Evolutionary conservation across 257 asterid genomes (phyloP).

Genomic region (Cruciata laevipes): DNA sequence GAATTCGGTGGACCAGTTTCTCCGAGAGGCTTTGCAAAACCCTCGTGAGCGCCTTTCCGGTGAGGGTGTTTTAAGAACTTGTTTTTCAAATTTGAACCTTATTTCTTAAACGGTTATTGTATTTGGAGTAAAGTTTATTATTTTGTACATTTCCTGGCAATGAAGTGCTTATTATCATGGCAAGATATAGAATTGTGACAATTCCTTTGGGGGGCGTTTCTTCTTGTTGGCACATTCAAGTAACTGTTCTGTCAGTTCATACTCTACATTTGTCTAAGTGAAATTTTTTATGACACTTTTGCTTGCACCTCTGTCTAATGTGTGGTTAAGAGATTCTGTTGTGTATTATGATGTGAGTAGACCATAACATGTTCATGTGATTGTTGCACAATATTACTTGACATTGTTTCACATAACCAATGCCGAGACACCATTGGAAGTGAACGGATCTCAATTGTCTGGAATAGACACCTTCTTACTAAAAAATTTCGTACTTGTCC

Average conservation of each 20-base stretch:
- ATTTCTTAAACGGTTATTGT: background rate
- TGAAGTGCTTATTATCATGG: background rate
- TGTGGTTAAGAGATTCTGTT: background rate
- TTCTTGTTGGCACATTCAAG: background rate
- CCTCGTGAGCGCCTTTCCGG: constrained; percentile 99
- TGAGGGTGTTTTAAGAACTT: too few relatives aligned
- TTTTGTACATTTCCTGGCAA: background rate
- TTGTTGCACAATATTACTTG: background rate
- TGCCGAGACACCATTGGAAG: too few relatives aligned
- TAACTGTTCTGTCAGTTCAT: background rate
- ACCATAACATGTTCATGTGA: background rate
- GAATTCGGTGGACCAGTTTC: constrained; percentile 88
- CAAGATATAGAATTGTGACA: too few relatives aligned
- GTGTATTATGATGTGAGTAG: background rate
- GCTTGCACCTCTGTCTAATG: background rate
- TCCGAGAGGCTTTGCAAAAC: constrained; percentile 93
- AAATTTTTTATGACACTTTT: background rate
- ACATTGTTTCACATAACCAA: too few relatives aligned
- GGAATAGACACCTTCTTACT: too few relatives aligned
- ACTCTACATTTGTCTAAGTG: too few relatives aligned
- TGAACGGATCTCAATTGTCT: too few relatives aligned
- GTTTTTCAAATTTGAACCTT: background rate
- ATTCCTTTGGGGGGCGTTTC: background rate
- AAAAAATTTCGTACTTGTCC: too few relatives aligned
- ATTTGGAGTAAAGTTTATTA: background rate